Evolutionary conservation across 257 asterid genomes (phyloP), one percentile per base, ranked within the genome.

Genomic region (Verbena officinalis): DNA sequence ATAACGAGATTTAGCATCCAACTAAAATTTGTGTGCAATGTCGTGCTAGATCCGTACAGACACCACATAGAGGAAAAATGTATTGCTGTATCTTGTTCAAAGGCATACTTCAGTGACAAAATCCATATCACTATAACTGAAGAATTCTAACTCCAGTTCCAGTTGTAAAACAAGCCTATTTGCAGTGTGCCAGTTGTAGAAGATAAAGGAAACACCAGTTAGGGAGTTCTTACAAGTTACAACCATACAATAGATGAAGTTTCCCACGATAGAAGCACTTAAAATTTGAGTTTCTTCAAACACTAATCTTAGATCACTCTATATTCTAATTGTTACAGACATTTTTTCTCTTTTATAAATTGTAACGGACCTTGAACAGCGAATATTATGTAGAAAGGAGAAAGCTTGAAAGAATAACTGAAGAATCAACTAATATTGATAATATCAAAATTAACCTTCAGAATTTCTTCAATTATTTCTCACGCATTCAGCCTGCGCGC

Each of bases 101-200:
- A 17, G 9, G 43, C 19, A 58, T 12, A 14, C 19, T 55, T 17
- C 14, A 55, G 27, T 55, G 9, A 8, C 1, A 51, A 51, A 51
- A 22, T 46, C 17, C 53, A 11, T 61, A 62, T 62, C 42, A 38
- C 22, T 33, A 12, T 31, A 61, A 20, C 13, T 13, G 69, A 36
- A n/a, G n/a, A 48, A 63, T 3, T 49, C 15, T 12, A 36, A 48
- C 44, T 61, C 31, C 19, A 13, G 31, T n/a, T n/a, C n/a, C n/a
- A n/a, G n/a, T n/a, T n/a, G n/a, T n/a, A n/a, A n/a, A n/a, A n/a
- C n/a, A n/a, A n/a, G n/a, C n/a, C n/a, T n/a, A n/a, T n/a, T 9
- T 45, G 22, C 38, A 20, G 13, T 24, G 16, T 51, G 57, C 17
- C 7, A 51, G 45, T 59, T 59, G 40, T 21, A 42, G 55, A 45